These are phyloP conservation scores for Ceriops tagal DNA, from an alignment of 345 rosid species.

Conservation along the genomic window DNA sequence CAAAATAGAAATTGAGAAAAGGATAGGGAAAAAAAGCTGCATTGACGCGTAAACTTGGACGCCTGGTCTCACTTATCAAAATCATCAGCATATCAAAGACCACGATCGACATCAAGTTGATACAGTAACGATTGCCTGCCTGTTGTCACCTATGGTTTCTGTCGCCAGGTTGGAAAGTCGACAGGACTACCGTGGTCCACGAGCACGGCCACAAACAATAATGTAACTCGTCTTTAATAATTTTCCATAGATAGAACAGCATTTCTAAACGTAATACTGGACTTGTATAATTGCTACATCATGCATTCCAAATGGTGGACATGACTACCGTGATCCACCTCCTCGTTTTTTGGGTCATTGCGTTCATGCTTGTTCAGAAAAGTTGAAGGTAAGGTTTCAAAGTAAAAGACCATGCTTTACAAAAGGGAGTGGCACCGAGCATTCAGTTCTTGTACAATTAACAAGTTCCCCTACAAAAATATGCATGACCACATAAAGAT, in stretches of 20 bases:
- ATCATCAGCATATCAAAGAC: not conserved
- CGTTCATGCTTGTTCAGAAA: constrained; percentile 6
- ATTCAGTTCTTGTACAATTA: constrained; percentile 36
- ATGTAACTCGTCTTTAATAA: constrained; percentile 15
- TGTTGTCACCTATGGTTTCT: constrained; percentile 19
- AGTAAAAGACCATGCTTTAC: constrained; percentile 31
- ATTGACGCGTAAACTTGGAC: not conserved
- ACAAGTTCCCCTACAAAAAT: constrained; percentile 39
- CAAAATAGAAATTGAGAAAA: not conserved
- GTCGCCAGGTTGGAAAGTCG: constrained; percentile 8
- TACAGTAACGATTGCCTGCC: constrained; percentile 26
- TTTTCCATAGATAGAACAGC: constrained; percentile 25
- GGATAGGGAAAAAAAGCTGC: not conserved
- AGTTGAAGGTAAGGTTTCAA: constrained; percentile 5
- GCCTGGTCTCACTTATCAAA: constrained; percentile 4
- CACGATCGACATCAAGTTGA: constrained; percentile 19
- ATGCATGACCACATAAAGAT: constrained; percentile 37
- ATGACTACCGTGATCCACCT: too few relatives aligned
- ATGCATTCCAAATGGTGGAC: too few relatives aligned
- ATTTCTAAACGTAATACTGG: constrained; percentile 5
- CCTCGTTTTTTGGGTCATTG: too few relatives aligned
- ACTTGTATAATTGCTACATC: not conserved
- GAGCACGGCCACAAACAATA: constrained; percentile 11
- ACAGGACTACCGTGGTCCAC: constrained; percentile 11
- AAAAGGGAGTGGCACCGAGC: constrained; percentile 31